Percentiles rank a stretch among this genome's conserved stretches.
Evolutionary conservation across 164 flowering plant genomes (phyloP).

Genomic region (Tetrastigma voinierianum): DNA sequence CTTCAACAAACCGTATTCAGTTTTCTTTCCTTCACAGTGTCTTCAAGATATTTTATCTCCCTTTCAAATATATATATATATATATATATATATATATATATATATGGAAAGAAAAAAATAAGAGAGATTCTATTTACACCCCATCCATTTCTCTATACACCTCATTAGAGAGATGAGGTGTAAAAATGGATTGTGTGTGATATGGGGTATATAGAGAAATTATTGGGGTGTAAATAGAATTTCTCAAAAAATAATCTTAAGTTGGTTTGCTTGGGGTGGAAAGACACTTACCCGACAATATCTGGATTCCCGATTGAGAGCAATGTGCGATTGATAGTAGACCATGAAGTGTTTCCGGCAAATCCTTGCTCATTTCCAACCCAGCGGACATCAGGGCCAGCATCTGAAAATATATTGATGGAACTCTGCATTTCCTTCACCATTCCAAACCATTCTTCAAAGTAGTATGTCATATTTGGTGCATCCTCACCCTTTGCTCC

Average conservation of each 20-base stretch:
- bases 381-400: conserved; percentile 91
- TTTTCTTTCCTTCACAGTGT: no score
- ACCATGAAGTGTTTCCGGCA: conserved; percentile 84
- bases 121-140: no score
- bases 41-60: no score
- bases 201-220: no score
- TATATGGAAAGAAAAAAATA: no score
- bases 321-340: conserved; percentile 64
- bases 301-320: conserved; percentile 65
- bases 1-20: no score
- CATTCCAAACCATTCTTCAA: conserved; percentile 82
- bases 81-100: no score
- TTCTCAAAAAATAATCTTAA: background rate
- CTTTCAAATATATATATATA: no score
- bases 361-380: conserved; percentile 81
- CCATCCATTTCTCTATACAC: no score
- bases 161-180: no score
- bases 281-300: conserved; percentile 45
- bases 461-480: conserved; percentile 76
- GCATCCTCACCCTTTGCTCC: conserved; percentile 86
- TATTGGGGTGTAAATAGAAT: no score
- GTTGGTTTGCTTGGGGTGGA: background rate
- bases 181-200: no score
- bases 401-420: conserved; percentile 89
- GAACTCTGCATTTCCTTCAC: conserved; percentile 81